These are phyloP conservation scores for Aleurites moluccanus DNA, from an alignment of 441 rosid species.

Conservation along the genomic window DNA sequence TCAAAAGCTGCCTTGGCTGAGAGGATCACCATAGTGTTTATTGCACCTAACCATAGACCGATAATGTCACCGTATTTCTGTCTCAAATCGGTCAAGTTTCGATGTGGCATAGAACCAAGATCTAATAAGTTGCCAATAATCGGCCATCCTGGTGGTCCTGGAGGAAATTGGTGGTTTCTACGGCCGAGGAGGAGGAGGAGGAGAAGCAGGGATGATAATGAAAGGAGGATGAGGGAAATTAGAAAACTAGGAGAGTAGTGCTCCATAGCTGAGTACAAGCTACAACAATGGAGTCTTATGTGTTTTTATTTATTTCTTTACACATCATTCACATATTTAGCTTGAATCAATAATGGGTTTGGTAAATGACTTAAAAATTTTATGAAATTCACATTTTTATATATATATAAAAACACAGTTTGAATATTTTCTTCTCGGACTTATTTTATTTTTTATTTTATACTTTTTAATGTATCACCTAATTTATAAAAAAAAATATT, in stretches of 20 bases:
- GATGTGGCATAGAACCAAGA: slow-evolving; percentile 48
- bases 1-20: slow-evolving; percentile 52
- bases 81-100: slow-evolving; percentile 39
- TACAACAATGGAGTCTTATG: no score
- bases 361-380: no score
- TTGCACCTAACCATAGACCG: slow-evolving; percentile 49
- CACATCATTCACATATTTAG: no score
- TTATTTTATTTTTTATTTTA: no score
- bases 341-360: no score
- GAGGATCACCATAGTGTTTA: slow-evolving; percentile 46
- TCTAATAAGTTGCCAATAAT: slow-evolving; percentile 53
- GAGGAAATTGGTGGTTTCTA: slow-evolving; percentile 36
- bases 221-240: slow-evolving; percentile 18
- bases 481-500: no score
- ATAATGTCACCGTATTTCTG: slow-evolving; percentile 44
- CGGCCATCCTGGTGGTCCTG: slow-evolving; percentile 59
- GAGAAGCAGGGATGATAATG: slow-evolving; percentile 24
- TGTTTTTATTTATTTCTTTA: no score
- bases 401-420: no score
- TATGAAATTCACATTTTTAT: no score
- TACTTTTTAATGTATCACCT: no score
- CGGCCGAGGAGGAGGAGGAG: slow-evolving; percentile 22
- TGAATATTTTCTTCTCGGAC: no score
- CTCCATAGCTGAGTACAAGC: neutral
- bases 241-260: neutral